Evolutionary conservation across 257 asterid genomes (phyloP).

Genomic region (Capsicum baccatum): DNA sequence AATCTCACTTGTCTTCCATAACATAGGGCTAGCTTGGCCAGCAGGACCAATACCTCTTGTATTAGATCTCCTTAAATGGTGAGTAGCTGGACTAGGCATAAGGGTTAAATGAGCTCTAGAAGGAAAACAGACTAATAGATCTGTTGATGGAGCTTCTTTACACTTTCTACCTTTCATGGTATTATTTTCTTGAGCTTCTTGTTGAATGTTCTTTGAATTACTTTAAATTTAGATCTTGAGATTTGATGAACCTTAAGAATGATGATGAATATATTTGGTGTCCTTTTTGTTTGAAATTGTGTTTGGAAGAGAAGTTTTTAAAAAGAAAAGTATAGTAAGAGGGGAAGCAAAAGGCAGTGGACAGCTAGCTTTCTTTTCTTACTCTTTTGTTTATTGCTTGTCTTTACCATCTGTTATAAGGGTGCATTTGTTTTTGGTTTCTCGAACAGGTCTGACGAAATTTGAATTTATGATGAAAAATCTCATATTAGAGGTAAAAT

Average conservation of each 20-base stretch:
- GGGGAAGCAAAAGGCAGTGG: background rate
- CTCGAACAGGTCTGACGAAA: background rate
- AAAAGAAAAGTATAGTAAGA: background rate
- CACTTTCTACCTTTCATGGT: constrained; percentile 68
- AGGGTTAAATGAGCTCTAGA: constrained; percentile 72
- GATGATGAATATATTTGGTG: background rate
- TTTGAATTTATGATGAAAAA: background rate
- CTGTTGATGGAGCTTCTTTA: constrained; percentile 77
- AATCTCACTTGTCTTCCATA: constrained; percentile 58
- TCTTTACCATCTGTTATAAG: background rate
- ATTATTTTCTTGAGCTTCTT: background rate
- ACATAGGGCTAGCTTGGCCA: constrained; percentile 54
- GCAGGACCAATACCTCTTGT: constrained; percentile 32
- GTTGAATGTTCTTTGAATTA: background rate
- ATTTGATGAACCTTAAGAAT: constrained; percentile 6
- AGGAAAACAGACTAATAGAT: constrained; percentile 85
- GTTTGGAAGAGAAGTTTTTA: background rate
- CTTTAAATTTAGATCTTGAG: constrained; percentile 35
- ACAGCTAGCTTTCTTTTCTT: constrained; percentile 10
- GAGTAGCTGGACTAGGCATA: constrained; percentile 81
- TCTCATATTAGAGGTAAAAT: background rate
- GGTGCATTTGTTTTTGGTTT: background rate
- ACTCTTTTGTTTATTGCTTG: constrained; percentile 2
- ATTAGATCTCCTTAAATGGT: constrained; percentile 35
- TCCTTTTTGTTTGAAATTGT: background rate